Percentiles rank a stretch among this genome's conserved stretches.
Conservation (phyloP, 202 grass and related monocot species). For the Panicum virgatum region DNA sequence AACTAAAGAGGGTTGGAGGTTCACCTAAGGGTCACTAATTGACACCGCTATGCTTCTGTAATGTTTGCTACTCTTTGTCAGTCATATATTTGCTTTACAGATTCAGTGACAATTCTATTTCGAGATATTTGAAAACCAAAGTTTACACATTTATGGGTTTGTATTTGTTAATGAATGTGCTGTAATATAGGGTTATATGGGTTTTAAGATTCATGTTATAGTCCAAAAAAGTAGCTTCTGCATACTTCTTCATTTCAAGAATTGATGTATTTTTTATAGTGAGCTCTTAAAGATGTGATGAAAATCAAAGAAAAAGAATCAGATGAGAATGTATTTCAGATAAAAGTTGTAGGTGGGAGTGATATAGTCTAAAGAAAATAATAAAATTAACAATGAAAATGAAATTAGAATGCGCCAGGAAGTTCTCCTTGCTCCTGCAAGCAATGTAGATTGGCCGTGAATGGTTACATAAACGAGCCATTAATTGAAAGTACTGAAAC, state of each 20-base stretch:
- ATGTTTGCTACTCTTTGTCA: slow-evolving; percentile 25
- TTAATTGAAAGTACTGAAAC: background rate
- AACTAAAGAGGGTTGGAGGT: no score
- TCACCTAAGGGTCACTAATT: no score
- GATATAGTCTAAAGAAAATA: no score
- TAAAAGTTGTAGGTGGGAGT: background rate
- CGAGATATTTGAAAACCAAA: slow-evolving; percentile 24
- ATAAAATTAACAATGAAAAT: background rate
- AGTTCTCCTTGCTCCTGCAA: background rate
- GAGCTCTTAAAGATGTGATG: background rate
- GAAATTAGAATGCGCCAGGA: background rate
- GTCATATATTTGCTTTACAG: slow-evolving; percentile 13
- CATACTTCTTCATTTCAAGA: background rate
- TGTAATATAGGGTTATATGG: background rate
- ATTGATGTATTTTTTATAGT: background rate
- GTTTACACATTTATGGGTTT: background rate
- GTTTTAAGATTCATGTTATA: slow-evolving; percentile 24
- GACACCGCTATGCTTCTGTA: no score
- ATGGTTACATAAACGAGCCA: background rate
- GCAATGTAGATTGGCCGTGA: background rate
- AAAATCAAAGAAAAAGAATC: slow-evolving; percentile 3
- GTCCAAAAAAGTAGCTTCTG: background rate
- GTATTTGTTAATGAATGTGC: slow-evolving; percentile 13
- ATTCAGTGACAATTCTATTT: background rate
- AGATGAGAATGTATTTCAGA: background rate